Evolutionary conservation across 257 asterid genomes (phyloP), one percentile per base, ranked within the genome.

Genomic region (Solanum chmielewskii): DNA sequence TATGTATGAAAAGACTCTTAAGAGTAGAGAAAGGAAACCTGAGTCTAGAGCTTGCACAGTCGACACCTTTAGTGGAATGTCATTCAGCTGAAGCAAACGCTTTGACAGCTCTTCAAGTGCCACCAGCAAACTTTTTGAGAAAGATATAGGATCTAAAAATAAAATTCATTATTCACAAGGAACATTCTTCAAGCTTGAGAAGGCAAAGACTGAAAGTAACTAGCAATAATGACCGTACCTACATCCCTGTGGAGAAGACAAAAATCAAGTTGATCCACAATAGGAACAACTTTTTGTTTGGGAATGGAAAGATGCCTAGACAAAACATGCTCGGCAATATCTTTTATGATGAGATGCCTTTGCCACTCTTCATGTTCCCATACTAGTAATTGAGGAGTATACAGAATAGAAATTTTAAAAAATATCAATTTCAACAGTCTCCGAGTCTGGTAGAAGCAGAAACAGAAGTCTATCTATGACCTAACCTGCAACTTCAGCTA

Each of bases 401-500:
- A 81, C 69, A 81, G 69, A 29, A 81, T 18, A 29, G 15, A 80
- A 47, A 29, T 49, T 37, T 1, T 6, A 29, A 47, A 78, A 27
- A 3, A 47, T 18, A 49, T 81, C 18, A 81, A 83, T 21, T 9
- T 62, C 39, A 86, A 68, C 83, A 81, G 25, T 85, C 37, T 45
- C 88, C 64, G 15, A 76, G 31, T 39, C 47, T 60, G 86, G 45
- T 62, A 75, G 56, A 83, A 33, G 41, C 87, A 90, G 85, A 60
- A 91, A 84, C 76, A 86, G 83, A 87, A 78, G 88, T 33, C 82
- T 78, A 77, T 71, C 25, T 77, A 71, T 31, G 86, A 86, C 88
- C 87, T 85, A 69, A 97, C 99, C 98, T 84, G 94, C 99, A 90
- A 93, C 97, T 97, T 97, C 99, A 87, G 98, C 96, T 91, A 97